These are phyloP conservation scores for Smallanthus sonchifolius DNA, from an alignment of 129 eudicot genomes.

Conservation along the genomic window DNA sequence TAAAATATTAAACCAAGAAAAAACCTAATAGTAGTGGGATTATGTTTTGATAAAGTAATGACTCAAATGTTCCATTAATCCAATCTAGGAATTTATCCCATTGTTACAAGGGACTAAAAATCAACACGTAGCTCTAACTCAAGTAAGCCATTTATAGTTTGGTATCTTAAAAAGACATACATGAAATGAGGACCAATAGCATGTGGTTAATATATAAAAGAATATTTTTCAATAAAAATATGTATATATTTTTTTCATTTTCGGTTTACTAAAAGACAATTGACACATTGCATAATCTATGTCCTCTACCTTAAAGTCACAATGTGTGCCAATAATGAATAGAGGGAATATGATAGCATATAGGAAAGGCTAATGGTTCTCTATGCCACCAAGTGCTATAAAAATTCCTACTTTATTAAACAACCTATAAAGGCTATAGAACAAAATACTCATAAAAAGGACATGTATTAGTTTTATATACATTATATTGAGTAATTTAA, in stretches of 20 bases:
- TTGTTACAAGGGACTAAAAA: constrained; percentile 8
- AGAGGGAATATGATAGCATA: constrained; percentile 28
- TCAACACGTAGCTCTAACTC: constrained; percentile 18
- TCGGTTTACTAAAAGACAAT: constrained; percentile 17
- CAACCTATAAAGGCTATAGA: constrained; percentile 28
- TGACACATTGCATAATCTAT: constrained; percentile 22
- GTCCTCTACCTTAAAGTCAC: constrained; percentile 21
- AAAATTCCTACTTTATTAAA: constrained; percentile 22
- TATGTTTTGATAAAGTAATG: constrained; percentile 25
- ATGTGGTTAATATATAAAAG: constrained; percentile 12
- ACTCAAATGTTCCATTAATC: constrained; percentile 17
- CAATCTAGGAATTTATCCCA: constrained; percentile 21
- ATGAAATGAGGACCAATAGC: constrained; percentile 19
- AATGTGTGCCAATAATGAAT: constrained; percentile 24
- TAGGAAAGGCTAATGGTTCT: constrained; percentile 19
- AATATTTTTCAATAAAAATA: not conserved
- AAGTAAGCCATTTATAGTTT: not conserved
- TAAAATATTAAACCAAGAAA: constrained; percentile 6
- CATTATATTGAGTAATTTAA: too few relatives aligned
- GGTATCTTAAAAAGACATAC: constrained; percentile 1
- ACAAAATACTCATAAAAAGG: constrained; percentile 11
- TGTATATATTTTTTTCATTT: not conserved
- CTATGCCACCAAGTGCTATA: constrained; percentile 24
- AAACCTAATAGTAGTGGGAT: constrained; percentile 19
- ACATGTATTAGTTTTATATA: not conserved